Evolutionary conservation across 148 eudicot genomes (phyloP), one percentile per base, ranked within the genome.

Genomic region (Pouteria glomerata): DNA sequence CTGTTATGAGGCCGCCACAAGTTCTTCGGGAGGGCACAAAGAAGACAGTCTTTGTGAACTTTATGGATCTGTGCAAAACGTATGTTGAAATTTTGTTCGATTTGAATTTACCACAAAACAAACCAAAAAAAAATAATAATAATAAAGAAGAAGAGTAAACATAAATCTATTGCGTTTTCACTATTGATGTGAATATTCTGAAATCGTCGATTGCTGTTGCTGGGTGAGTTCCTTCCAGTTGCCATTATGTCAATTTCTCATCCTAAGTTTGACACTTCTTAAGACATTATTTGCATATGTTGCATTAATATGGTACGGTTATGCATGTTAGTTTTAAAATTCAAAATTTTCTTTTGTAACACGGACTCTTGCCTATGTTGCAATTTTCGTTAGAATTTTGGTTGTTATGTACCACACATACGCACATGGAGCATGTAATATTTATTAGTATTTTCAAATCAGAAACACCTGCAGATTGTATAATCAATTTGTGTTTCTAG

Each of bases 1-100:
- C 77, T 74, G 79, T 83, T 61, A 73, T 86, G 79, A 81, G 82
- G 71, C 85, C 89, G 27, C 85, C 85, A 34, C 76, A 79, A 72
- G 77, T 85, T 72, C 71, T 85, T 56, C 81, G 69, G 24, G 86
- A 83, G 70, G 86, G 89, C 72, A 71, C 78, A 4, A 69, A 66
- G 34, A 76, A 77, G 60, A 83, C 83, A 3, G 75, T 86, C 48
- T 76, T 81, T 13, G 82, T 74, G 33, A 85, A 85, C 58, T 76
- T 85, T 68, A 76, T 66, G 77, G 88, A 82, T 64, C 74, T 79
- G 35, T 81, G 85, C 73, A 66, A 72, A 60, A 80, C 70, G 85
- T 85, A 77, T 35, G 85, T 70, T 69, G 8, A 30, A 4, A 19
- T 55, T 29, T 24, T 56, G 5, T 23, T 34, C 11, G 21, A 8